Evolutionary conservation across 345 rosid species (phyloP).

Genomic region (Rhizophora apiculata): DNA sequence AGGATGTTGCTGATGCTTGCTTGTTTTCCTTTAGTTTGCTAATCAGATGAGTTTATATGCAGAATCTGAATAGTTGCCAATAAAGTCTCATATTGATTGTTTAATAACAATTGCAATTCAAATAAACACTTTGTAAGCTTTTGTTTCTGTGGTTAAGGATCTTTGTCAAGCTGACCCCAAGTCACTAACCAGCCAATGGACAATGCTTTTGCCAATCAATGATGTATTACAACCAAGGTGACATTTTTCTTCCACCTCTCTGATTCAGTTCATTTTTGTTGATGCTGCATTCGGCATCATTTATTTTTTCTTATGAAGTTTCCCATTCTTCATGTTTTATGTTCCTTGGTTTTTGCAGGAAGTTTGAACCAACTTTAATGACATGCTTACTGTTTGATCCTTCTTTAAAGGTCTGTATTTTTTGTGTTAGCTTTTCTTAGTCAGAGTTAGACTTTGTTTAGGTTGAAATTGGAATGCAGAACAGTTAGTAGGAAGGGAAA

Average conservation of each 20-base stretch:
- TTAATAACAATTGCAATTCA: conserved; percentile 1
- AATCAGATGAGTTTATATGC: not conserved
- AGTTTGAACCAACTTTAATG: conserved; percentile 77
- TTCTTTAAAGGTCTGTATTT: conserved; percentile 60
- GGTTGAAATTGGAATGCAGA: no score
- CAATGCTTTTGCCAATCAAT: conserved; percentile 77
- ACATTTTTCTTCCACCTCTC: conserved; percentile 18
- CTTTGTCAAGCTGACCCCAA: conserved; percentile 88
- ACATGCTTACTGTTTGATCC: conserved; percentile 86
- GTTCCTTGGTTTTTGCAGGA: conserved; percentile 46
- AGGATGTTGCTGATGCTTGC: not conserved
- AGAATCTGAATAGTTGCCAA: not conserved
- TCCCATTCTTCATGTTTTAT: conserved; percentile 20
- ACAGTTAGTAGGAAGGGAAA: no score
- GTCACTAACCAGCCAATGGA: conserved; percentile 82
- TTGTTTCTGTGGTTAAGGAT: conserved; percentile 47
- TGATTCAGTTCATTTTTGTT: conserved; percentile 8
- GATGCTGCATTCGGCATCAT: conserved; percentile 2
- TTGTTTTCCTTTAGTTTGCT: not conserved
- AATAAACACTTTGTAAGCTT: not conserved
- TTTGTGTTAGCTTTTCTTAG: conserved; percentile 7
- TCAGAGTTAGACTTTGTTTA: no score
- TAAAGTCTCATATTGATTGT: conserved; percentile 1
- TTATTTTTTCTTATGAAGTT: conserved; percentile 1
- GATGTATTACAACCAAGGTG: conserved; percentile 80